These are phyloP conservation scores for Penicillium sp. DNA, from an alignment of 2,329 filamentous ascomycete species.

Conservation along the genomic window DNA sequence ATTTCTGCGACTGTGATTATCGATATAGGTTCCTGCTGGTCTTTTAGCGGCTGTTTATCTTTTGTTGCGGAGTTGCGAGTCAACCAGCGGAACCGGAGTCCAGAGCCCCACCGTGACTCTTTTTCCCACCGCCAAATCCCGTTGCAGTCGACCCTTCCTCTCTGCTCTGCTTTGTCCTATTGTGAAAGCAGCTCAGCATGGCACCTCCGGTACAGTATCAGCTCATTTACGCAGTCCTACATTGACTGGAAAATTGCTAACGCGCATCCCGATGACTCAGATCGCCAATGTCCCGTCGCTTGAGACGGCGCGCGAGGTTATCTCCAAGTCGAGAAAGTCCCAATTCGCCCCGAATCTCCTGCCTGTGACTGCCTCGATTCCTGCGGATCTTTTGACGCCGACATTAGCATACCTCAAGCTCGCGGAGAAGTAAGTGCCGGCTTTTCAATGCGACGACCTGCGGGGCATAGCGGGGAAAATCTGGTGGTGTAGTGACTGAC, in stretches of 20 bases:
- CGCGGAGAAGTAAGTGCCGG: slow-evolving; percentile 62
- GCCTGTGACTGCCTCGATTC: slow-evolving; percentile 78
- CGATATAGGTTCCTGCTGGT: neutral
- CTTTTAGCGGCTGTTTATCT: neutral
- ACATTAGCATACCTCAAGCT: slow-evolving; percentile 95
- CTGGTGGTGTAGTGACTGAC: slow-evolving; percentile 13
- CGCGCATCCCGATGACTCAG: slow-evolving; percentile 32
- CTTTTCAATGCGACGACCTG: neutral
- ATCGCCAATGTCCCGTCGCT: slow-evolving; percentile 59
- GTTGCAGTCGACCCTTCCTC: neutral
- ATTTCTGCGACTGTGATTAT: neutral
- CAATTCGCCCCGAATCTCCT: slow-evolving; percentile 71
- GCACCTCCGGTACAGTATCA: slow-evolving; percentile 22
- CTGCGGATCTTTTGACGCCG: slow-evolving; percentile 89
- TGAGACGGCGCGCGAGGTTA: slow-evolving; percentile 57
- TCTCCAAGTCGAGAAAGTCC: slow-evolving; percentile 52
- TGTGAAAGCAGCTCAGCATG: slow-evolving; percentile 20
- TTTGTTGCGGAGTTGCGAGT: neutral
- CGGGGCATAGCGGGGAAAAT: slow-evolving; percentile 3
- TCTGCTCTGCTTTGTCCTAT: neutral
- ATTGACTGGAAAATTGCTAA: slow-evolving; percentile 1
- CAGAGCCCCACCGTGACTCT: slow-evolving; percentile 20
- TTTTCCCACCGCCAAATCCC: slow-evolving; percentile 27
- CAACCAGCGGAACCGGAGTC: neutral
- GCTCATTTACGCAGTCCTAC: neutral